Evolutionary conservation across 129 eudicot species (phyloP).

Genomic region (Rutidosis leptorrhynchoides): DNA sequence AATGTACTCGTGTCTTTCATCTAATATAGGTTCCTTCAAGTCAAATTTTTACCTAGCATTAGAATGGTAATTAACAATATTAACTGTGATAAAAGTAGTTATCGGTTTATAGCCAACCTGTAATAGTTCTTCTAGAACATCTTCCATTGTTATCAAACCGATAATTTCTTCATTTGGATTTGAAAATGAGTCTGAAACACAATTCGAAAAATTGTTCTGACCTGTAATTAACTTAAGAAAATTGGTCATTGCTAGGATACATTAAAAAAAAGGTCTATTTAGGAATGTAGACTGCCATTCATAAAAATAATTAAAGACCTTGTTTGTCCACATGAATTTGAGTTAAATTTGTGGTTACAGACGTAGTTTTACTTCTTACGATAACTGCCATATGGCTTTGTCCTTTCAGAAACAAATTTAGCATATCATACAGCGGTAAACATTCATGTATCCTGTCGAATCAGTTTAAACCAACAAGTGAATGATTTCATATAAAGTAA

Average conservation of each 20-base stretch:
- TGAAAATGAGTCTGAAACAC: constrained; percentile 28
- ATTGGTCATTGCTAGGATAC: constrained; percentile 2
- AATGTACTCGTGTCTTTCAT: constrained; percentile 62
- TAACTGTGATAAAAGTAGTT: constrained; percentile 1
- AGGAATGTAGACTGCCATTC: not conserved
- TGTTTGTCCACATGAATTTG: constrained; percentile 34
- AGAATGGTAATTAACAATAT: not conserved
- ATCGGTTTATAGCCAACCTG: constrained; percentile 47
- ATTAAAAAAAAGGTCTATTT: not conserved
- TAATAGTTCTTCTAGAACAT: constrained; percentile 65
- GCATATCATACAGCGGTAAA: constrained; percentile 67
- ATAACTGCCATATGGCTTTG: constrained; percentile 77
- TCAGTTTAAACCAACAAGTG: not conserved
- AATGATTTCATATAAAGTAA: not conserved
- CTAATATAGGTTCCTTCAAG: constrained; percentile 64
- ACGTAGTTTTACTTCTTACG: constrained; percentile 40
- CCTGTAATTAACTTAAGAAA: constrained; percentile 25
- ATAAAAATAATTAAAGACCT: constrained; percentile 26
- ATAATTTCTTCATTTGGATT: constrained; percentile 56
- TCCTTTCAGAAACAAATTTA: constrained; percentile 73
- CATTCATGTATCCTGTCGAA: constrained; percentile 54
- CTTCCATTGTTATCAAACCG: constrained; percentile 90
- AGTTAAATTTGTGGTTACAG: constrained; percentile 23
- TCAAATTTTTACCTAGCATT: not conserved
- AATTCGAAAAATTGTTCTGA: constrained; percentile 27